phyloP scores from a whole-genome alignment of 2,329 filamentous ascomycete species.

The Sarocladium oryzae region DNA sequence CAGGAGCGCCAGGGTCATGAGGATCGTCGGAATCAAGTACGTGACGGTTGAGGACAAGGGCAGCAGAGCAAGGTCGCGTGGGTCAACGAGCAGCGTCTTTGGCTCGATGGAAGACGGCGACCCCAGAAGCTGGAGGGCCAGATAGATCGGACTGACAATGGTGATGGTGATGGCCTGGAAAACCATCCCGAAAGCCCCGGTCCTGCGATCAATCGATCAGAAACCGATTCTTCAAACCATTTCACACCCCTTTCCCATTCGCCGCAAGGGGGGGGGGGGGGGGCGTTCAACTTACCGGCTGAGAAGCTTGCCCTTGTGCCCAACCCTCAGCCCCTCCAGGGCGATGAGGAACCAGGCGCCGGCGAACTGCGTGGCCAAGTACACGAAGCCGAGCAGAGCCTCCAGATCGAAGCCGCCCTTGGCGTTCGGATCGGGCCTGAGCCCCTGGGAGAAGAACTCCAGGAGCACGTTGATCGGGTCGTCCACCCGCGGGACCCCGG shows the following conservation, averaged over 20 bases:
- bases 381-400: conserved; percentile 6
- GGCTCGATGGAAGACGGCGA: not conserved
- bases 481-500: conserved; percentile 2
- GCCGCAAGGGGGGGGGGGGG: no score
- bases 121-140: conserved; percentile 6
- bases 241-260: no score
- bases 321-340: conserved; percentile 9
- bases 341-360: conserved; percentile 11
- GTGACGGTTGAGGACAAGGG: conserved; percentile 7
- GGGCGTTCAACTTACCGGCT: conserved; percentile 7
- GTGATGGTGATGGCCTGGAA: conserved; percentile 11
- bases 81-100: conserved; percentile 7
- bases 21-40: conserved; percentile 7
- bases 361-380: conserved; percentile 10
- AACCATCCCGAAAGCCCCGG: conserved; percentile 9
- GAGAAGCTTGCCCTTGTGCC: conserved; percentile 5
- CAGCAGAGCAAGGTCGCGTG: conserved; percentile 1
- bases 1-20: conserved; percentile 6
- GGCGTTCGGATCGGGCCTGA: not conserved
- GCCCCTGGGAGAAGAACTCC: conserved; percentile 11
- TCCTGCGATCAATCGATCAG: no score
- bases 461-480: conserved; percentile 4
- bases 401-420: conserved; percentile 5
- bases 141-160: conserved; percentile 11
- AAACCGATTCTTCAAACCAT: no score